Evolutionary conservation across 768 basidiomycete species (phyloP).

Genomic region (Kwoniella europaea): DNA sequence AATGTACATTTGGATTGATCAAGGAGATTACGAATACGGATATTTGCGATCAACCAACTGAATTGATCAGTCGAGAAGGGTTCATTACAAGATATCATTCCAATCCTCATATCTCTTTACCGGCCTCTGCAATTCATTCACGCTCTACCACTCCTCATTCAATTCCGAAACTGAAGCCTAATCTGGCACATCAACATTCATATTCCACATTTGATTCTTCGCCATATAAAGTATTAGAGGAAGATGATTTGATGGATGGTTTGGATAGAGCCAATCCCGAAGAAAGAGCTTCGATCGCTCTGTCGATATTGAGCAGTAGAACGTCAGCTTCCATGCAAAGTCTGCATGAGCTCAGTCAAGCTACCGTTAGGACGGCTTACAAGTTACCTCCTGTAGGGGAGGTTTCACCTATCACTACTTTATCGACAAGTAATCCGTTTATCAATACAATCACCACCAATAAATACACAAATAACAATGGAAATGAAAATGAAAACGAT

Average conservation of each 20-base stretch:
- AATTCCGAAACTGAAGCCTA: background rate
- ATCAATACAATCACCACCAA: no score
- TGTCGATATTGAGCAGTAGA: slow-evolving; percentile 14
- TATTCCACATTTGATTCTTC: slow-evolving; percentile 12
- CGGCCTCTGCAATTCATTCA: slow-evolving; percentile 17
- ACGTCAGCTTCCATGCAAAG: slow-evolving; percentile 9
- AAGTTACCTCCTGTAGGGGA: slow-evolving; percentile 3
- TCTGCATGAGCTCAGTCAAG: slow-evolving; percentile 21
- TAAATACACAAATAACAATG: no score
- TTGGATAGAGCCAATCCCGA: slow-evolving; percentile 12
- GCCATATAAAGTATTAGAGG: background rate
- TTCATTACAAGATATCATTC: slow-evolving; percentile 6
- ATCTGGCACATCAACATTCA: background rate
- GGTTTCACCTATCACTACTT: background rate
- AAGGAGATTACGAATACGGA: no score
- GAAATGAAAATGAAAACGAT: no score
- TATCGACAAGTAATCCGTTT: no score
- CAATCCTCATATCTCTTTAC: slow-evolving; percentile 16
- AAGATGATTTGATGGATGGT: slow-evolving; percentile 2
- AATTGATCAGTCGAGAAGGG: background rate
- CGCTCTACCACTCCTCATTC: slow-evolving; percentile 1
- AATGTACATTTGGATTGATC: background rate
- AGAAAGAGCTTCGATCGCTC: slow-evolving; percentile 26
- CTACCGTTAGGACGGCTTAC: slow-evolving; percentile 19
- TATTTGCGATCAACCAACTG: no score